phyloP scores from a whole-genome alignment of 2,329 filamentous ascomycete genomes.

The Sarocladium kiliense region DNA sequence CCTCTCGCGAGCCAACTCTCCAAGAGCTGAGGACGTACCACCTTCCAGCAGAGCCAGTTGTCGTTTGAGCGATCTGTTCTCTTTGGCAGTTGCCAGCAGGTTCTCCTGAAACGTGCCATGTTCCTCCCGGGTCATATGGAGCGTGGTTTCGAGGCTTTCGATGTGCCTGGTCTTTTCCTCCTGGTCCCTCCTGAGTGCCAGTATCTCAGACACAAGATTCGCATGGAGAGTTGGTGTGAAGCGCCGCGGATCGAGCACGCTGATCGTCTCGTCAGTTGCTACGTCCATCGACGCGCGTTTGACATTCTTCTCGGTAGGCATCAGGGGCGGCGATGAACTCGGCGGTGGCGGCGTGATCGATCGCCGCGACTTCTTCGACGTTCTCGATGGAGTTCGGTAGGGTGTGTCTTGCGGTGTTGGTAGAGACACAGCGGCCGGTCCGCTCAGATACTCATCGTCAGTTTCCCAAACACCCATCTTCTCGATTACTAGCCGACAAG shows the following conservation, averaged over 20 bases:
- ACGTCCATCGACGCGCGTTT: constrained; percentile 55
- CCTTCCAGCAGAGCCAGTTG: constrained; percentile 84
- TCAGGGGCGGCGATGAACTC: constrained; percentile 52
- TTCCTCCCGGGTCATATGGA: constrained; percentile 68
- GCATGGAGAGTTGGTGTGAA: constrained; percentile 96
- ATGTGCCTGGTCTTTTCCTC: constrained; percentile 86
- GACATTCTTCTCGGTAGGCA: constrained; percentile 35
- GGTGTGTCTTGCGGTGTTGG: constrained; percentile 69
- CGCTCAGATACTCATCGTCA: constrained; percentile 55
- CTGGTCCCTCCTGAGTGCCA: constrained; percentile 79
- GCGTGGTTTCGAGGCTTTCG: constrained; percentile 70
- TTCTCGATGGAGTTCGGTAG: constrained; percentile 66
- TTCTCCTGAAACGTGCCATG: constrained; percentile 64
- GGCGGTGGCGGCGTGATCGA: constrained; percentile 56
- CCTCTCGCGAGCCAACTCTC: constrained; percentile 77
- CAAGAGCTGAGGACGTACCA: constrained; percentile 78
- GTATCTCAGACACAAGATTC: constrained; percentile 89
- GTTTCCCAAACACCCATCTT: constrained; percentile 56
- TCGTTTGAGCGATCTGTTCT: constrained; percentile 74
- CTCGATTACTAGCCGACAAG: background rate
- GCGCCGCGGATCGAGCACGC: constrained; percentile 78
- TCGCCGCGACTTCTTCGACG: constrained; percentile 55
- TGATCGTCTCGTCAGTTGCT: constrained; percentile 61
- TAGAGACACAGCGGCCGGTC: constrained; percentile 50
- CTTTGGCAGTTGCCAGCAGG: constrained; percentile 61